A percentile compares a stretch with the other conserved stretches of the same genome.
These are phyloP conservation scores for Lentinula aciculospora DNA, from an alignment of 768 basidiomycete genomes.

Conservation along the genomic window DNA sequence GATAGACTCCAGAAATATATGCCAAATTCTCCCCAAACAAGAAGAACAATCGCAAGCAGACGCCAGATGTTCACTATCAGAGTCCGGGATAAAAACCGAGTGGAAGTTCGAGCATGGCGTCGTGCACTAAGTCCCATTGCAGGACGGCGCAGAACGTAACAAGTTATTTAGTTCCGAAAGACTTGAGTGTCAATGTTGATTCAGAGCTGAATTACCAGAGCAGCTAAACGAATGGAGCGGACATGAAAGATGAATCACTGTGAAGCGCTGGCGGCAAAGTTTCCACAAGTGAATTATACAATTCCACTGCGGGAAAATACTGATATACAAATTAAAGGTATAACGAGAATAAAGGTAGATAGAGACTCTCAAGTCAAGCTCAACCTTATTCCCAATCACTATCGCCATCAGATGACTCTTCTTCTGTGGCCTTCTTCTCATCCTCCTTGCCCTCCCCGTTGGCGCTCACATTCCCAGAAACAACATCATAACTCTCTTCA, in stretches of 20 bases:
- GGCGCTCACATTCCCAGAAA: constrained; percentile 48
- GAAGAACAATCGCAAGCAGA: constrained; percentile 45
- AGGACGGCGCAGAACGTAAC: not conserved
- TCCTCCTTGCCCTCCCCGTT: constrained; percentile 28
- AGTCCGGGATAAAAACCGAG: constrained; percentile 16
- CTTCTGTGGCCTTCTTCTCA: not conserved
- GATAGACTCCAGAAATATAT: constrained; percentile 54
- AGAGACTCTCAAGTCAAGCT: not conserved
- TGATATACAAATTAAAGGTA: too few relatives aligned
- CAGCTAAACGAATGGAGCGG: too few relatives aligned
- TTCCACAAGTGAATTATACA: too few relatives aligned
- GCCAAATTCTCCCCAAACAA: constrained; percentile 65
- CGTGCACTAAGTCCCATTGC: constrained; percentile 1
- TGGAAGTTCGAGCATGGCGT: constrained; percentile 10
- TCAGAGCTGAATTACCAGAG: not conserved
- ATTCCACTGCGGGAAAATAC: too few relatives aligned
- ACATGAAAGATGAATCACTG: not conserved
- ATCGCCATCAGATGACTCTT: constrained; percentile 3
- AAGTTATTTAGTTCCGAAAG: not conserved
- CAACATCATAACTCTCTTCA: constrained; percentile 65
- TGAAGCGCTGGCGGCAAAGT: not conserved
- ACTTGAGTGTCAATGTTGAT: not conserved
- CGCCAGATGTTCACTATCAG: constrained; percentile 38
- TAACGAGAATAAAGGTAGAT: not conserved
- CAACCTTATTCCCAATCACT: constrained; percentile 6